A percentile compares a stretch with the other conserved stretches of the same genome.
Evolutionary conservation across 345 rosid genomes (phyloP).

Genomic region (Bretschneidera sinensis): DNA sequence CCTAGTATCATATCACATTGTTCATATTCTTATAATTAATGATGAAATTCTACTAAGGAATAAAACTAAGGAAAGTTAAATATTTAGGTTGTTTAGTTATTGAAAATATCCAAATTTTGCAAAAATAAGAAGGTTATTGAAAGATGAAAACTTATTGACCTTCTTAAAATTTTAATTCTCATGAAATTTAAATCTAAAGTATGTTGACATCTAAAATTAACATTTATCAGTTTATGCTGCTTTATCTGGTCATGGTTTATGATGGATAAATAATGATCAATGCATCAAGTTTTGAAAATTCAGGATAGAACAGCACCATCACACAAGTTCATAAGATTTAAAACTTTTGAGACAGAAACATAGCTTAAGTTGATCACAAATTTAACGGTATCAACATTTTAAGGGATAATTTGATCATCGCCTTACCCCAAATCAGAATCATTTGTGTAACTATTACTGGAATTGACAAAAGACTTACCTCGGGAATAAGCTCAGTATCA

Average conservation of each 20-base stretch:
- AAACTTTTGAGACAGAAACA: neutral
- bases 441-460: neutral
- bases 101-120: too few relatives aligned
- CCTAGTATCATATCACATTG: too few relatives aligned
- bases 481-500: conserved; percentile 53
- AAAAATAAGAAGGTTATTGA: too few relatives aligned
- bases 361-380: neutral
- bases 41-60: too few relatives aligned
- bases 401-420: neutral
- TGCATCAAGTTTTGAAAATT: neutral
- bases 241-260: neutral
- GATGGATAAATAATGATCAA: neutral
- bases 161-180: too few relatives aligned
- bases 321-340: neutral
- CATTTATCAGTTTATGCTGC: too few relatives aligned
- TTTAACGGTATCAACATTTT: neutral
- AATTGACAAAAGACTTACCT: conserved; percentile 20
- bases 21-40: too few relatives aligned
- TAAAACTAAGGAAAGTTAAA: too few relatives aligned
- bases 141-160: too few relatives aligned
- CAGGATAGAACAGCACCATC: neutral
- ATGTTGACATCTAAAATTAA: neutral
- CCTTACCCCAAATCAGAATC: neutral
- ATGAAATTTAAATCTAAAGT: too few relatives aligned
- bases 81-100: too few relatives aligned